Evolutionary conservation across 345 rosid genomes (phyloP), one percentile per base, ranked within the genome.

Genomic region (Noccaea bulbosa): DNA sequence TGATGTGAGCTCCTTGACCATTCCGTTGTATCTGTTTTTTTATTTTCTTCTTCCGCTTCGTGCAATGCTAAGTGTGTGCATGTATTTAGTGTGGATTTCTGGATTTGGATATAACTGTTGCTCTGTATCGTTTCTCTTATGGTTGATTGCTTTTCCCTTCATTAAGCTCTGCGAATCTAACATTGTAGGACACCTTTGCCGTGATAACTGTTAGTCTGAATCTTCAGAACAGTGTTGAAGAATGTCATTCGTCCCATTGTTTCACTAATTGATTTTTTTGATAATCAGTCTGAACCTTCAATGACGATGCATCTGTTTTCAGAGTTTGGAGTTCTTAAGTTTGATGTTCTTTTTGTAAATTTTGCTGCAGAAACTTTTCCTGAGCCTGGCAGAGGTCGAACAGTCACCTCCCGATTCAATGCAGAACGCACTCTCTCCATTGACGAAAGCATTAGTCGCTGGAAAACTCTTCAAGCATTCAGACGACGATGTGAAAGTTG

Each of bases 401-500:
- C 99, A 95, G 76, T 90, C 96, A 11, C 99, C 97, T 16, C 60
- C 84, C 16, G 62, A 76, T 34, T 71, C 90, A 16, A 87, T 92
- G 89, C 88, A 82, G 77, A 76, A 57, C 57, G 88, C 96, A 35
- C 90, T 95, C 64, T 63, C 85, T 71, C 91, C 98, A 20, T 84
- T 92, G 47, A 65, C 78, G 69, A 83, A 79, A 60, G 96, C 97
- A 41, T 78, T 95, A 80, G 86, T 95, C 38, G 70, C 80, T 32
- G 85, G 80, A 52, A 77, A 79, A 59, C 81, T 95, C 65, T 86
- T 90, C 35, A 79, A 55, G 77, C 98, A 92, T 80, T 65, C 88
- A n/a, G 84, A 90, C 67, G 77, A 40, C 45, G 96, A 92, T 73
- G 97, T 95, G 43, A 88, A 81, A 81, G 97, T 88, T 78, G 86